Base-by-base conservation (phyloP, 108 stramenopile genomes). In the Chaetoceros tenuissimus region DNA sequence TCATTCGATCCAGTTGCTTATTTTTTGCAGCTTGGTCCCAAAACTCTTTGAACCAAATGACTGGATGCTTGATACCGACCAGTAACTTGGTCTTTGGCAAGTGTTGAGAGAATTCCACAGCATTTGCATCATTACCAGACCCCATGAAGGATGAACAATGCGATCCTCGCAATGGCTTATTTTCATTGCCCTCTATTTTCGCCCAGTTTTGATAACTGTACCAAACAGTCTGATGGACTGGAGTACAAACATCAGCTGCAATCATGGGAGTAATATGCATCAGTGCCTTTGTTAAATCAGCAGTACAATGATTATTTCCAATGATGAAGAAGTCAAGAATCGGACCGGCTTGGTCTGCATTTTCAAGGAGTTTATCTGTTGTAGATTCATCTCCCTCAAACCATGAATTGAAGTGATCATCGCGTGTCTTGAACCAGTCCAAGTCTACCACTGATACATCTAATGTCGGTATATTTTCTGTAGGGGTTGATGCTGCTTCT, bases 311-410 rank as follows among this genome's bases (percentile, higher is more conserved):
- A 47, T 84, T 82, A 54, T 81, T 81, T 2, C 80, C 88, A 31
- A 90, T 68, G 52, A 90, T 82, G n/a, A 84, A 70, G 63, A 90
- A 84, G 54, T 90, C 72, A 23, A 90, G 40, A 48, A 80, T 53
- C 10, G 53, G 45, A 21, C 53, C 53, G 7, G 54, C 53, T 3
- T 20, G 28, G 53, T 63, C 62, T 16, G 29, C 53, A 17, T 63
- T 20, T 27, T n/a, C n/a, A n/a, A n/a, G n/a, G n/a, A n/a, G n/a
- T n/a, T n/a, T n/a, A n/a, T n/a, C n/a, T n/a, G n/a, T n/a, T n/a
- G n/a, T n/a, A n/a, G n/a, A n/a, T n/a, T n/a, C n/a, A n/a, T n/a
- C n/a, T n/a, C n/a, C n/a, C n/a, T n/a, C n/a, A n/a, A n/a, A n/a
- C n/a, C n/a, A n/a, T n/a, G n/a, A n/a, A n/a, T n/a, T n/a, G n/a